These are phyloP conservation scores for Brassica incana DNA, from an alignment of 345 rosid genomes.

Conservation along the genomic window DNA sequence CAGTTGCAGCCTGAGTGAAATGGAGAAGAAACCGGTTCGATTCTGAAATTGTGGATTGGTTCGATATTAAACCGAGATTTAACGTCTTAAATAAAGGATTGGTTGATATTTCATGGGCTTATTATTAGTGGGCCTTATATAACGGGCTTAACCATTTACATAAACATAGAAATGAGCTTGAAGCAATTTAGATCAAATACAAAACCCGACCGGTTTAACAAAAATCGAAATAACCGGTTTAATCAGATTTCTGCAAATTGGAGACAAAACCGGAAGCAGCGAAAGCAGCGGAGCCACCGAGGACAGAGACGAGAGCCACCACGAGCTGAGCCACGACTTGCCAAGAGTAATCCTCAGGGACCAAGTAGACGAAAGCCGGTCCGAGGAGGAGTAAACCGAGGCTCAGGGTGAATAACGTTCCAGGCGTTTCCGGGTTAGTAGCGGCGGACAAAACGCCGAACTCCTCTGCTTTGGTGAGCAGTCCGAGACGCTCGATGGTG, in stretches of 20 bases:
- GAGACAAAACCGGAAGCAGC: constrained; percentile 81
- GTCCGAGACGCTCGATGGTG: constrained; percentile 84
- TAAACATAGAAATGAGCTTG: neutral
- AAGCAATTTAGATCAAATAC: neutral
- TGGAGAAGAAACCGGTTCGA: neutral
- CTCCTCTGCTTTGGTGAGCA: constrained; percentile 90
- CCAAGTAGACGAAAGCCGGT: constrained; percentile 71
- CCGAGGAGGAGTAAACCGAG: constrained; percentile 70
- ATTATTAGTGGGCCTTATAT: neutral
- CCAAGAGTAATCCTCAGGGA: constrained; percentile 82
- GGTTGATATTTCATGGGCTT: neutral
- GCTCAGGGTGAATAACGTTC: constrained; percentile 59
- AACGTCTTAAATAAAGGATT: neutral
- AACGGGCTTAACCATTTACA: constrained; percentile 11
- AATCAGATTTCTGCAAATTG: constrained; percentile 72
- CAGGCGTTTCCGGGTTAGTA: constrained; percentile 75
- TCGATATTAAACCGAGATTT: neutral
- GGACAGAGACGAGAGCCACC: constrained; percentile 55
- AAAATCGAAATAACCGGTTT: constrained; percentile 9
- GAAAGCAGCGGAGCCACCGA: constrained; percentile 89
- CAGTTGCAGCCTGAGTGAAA: neutral
- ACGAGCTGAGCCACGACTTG: constrained; percentile 62
- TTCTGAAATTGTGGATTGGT: neutral
- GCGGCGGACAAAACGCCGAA: constrained; percentile 88
- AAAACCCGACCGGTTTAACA: constrained; percentile 14